Evolutionary conservation across 257 asterid species (phyloP), one percentile per base, ranked within the genome.

Genomic region (Nicotiana tomentosiformis): DNA sequence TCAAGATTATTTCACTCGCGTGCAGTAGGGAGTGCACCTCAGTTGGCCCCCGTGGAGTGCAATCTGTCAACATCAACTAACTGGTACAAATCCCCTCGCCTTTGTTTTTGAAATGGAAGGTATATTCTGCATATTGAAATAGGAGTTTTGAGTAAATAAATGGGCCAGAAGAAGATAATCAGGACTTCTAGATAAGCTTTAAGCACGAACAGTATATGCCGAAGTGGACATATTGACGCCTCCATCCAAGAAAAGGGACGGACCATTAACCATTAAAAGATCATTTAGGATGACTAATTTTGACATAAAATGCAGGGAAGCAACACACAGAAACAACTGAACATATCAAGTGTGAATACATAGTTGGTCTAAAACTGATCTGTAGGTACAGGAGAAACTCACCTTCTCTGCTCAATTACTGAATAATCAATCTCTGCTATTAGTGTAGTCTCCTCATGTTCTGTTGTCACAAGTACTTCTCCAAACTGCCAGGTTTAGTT

Each of bases 401-500:
- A 95, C 99, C 99, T 90, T 89, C 96, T 90, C 87, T 90, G 98
- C 84, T 92, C 95, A 33, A 91, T 84, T 81, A 91, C 85, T 32
- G 99, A 91, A 87, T 95, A 95, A 85, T 95, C 98, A 78, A 92
- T 89, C 86, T 93, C 98, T 64, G 97, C 86, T 68, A 95, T 86
- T 64, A 95, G 70, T 30, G 86, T 87, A 15, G 90, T 90, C 90
- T 95, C 96, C 20, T 93, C 96, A 51, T 95, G 97, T 85, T 93
- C 97, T 14, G 99, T 91, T 76, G 97, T 95, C n/a, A 95, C 96
- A 85, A 95, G 88, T 55, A 95, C 93, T 91, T 95, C 99, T 62
- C 98, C 99, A 89, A 85, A 95, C 97, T 95, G 93, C 88, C 85
- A 89, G 82, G 83, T 64, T 82, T 67, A 87, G 84, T 83, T 81